Evolutionary conservation across 2,329 filamentous ascomycete genomes (phyloP).

Genomic region (Cordyceps javanica): DNA sequence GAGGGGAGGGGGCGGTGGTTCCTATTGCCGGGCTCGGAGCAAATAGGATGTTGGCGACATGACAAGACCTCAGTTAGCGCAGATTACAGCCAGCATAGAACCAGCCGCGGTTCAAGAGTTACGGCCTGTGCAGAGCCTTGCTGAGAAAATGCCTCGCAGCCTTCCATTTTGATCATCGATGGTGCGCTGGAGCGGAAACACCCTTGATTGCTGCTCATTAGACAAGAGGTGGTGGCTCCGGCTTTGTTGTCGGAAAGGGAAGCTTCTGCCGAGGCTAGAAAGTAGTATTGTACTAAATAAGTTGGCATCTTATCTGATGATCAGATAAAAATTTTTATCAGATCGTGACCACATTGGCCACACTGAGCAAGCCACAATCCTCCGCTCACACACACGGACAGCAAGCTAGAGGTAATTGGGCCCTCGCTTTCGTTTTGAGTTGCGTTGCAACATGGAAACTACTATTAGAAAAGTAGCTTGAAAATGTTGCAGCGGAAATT

Average conservation of each 20-base stretch:
- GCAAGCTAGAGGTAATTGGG: neutral
- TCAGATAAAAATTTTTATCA: conserved; percentile 19
- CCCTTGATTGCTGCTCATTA: neutral
- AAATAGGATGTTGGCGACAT: conserved; percentile 1
- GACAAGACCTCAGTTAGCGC: neutral
- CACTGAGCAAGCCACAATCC: neutral
- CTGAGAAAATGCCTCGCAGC: conserved; percentile 1
- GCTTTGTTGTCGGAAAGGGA: conserved; percentile 2
- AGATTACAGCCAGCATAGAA: neutral
- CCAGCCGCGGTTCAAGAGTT: neutral
- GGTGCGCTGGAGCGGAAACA: neutral
- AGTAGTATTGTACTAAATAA: too few relatives aligned
- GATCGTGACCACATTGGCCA: conserved; percentile 5
- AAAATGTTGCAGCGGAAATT: too few relatives aligned
- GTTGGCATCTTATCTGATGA: conserved; percentile 19
- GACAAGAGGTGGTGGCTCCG: neutral
- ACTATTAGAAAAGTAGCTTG: neutral
- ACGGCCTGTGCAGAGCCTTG: neutral
- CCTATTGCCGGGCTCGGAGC: neutral
- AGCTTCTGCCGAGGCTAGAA: conserved; percentile 3
- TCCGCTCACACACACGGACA: neutral
- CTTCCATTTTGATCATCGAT: neutral
- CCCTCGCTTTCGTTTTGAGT: neutral
- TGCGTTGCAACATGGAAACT: too few relatives aligned
- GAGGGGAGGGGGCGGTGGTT: neutral